These are phyloP conservation scores for Trichosanthes cucumerina DNA, from an alignment of 306 rosid species.

Conservation along the genomic window DNA sequence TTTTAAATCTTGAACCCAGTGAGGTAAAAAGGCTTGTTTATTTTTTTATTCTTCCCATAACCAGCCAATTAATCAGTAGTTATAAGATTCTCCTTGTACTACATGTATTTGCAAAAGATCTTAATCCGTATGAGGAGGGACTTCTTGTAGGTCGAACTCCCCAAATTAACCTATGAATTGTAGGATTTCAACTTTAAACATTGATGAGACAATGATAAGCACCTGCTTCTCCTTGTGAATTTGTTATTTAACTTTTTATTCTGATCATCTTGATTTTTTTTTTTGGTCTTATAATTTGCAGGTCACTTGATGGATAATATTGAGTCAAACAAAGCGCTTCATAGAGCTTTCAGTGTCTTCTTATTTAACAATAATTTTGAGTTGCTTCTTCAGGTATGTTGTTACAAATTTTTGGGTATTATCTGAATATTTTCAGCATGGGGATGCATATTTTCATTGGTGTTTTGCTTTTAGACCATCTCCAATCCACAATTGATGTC, in stretches of 20 bases:
- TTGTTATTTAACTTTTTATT: background rate
- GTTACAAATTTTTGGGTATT: background rate
- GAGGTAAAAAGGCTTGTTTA: background rate
- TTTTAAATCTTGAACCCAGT: background rate
- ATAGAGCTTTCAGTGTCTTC: slow-evolving; percentile 96
- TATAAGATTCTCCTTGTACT: background rate
- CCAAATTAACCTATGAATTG: background rate
- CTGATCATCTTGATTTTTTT: background rate
- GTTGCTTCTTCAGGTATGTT: slow-evolving; percentile 86
- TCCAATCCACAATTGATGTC: background rate
- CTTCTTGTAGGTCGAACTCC: background rate
- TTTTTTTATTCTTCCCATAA: background rate
- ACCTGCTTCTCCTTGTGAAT: background rate
- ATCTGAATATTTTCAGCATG: background rate
- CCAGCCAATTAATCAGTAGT: background rate
- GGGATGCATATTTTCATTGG: background rate
- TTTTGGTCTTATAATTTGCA: slow-evolving; percentile 12
- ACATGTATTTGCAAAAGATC: background rate
- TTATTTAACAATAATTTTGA: slow-evolving; percentile 82
- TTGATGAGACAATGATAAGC: background rate
- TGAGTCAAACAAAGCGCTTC: slow-evolving; percentile 68
- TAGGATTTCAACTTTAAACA: background rate
- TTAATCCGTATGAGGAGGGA: background rate
- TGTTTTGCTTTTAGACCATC: background rate
- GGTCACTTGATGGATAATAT: slow-evolving; percentile 98